A percentile compares a stretch with the other conserved stretches of the same genome.
Conservation (phyloP, 768 basidiomycete species). For the Grammothele lineata region DNA sequence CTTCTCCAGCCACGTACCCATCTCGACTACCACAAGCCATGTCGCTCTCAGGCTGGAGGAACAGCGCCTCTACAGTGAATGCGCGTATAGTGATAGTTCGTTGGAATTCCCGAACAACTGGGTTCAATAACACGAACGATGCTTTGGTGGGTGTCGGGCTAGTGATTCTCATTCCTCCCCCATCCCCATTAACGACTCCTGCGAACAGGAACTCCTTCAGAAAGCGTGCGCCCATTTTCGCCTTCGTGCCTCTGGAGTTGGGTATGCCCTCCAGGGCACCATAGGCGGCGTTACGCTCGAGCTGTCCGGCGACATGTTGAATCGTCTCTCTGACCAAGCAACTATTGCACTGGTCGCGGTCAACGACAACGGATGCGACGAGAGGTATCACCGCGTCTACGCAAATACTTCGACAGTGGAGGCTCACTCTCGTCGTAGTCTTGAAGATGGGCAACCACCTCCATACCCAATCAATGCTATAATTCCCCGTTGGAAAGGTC, state of each 20-base stretch:
- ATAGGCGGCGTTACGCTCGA: neutral
- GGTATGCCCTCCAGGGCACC: neutral
- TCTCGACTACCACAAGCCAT: too few species aligned
- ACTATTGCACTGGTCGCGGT: too few species aligned
- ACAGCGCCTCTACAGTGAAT: too few species aligned
- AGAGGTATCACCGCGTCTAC: too few species aligned
- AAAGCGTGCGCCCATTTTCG: neutral
- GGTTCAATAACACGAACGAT: neutral
- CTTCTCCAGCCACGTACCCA: too few species aligned
- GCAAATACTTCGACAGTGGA: too few species aligned
- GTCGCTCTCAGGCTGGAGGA: too few species aligned
- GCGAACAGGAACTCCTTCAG: neutral
- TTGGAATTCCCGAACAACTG: neutral
- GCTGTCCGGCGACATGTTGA: neutral
- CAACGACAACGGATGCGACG: too few species aligned
- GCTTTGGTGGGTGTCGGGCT: neutral
- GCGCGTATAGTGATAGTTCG: neutral
- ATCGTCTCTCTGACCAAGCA: too few species aligned
- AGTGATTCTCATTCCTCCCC: neutral
- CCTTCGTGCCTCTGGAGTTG: neutral
- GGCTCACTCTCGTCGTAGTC: too few species aligned
- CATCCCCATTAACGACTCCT: neutral
- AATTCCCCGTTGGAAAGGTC: neutral
- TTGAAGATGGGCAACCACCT: too few species aligned
- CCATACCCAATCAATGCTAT: too few species aligned